Conservation (phyloP, 805 yeast species). For the Metschnikowia kunwiensis region DNA sequence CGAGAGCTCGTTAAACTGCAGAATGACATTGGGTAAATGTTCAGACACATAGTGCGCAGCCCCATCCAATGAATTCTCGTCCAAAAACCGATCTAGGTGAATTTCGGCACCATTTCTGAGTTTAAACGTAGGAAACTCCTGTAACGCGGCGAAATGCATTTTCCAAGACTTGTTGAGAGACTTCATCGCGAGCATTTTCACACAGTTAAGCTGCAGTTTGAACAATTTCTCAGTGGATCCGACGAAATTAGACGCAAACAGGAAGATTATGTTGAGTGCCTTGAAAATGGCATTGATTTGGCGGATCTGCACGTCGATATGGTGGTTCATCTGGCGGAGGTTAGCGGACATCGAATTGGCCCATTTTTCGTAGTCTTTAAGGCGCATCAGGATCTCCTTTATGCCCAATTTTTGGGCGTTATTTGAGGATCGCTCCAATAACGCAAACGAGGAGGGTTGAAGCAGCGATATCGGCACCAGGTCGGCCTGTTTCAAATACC, state of each 20-base stretch:
- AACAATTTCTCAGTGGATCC: conserved; percentile 48
- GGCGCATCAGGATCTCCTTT: conserved; percentile 3
- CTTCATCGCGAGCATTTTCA: conserved; percentile 38
- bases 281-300: conserved; percentile 44
- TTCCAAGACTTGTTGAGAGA: conserved; percentile 40
- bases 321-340: conserved; percentile 30
- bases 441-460: conserved; percentile 1
- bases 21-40: conserved; percentile 30
- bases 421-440: not conserved
- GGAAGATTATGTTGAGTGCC: conserved; percentile 45
- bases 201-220: conserved; percentile 34
- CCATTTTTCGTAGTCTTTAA: conserved; percentile 50
- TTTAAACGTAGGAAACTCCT: conserved; percentile 35
- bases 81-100: conserved; percentile 32
- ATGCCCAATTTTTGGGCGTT: not conserved
- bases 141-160: conserved; percentile 31
- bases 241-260: conserved; percentile 48
- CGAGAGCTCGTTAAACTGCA: conserved; percentile 32
- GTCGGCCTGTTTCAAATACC: conserved; percentile 9
- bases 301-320: conserved; percentile 24
- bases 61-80: conserved; percentile 24
- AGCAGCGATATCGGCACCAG: not conserved
- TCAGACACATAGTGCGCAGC: conserved; percentile 29
- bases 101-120: conserved; percentile 27
- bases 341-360: conserved; percentile 45